Evolutionary conservation across 192 early-diverging fungal genomes (phyloP).

Genomic region (Cladochytrium replicatum): DNA sequence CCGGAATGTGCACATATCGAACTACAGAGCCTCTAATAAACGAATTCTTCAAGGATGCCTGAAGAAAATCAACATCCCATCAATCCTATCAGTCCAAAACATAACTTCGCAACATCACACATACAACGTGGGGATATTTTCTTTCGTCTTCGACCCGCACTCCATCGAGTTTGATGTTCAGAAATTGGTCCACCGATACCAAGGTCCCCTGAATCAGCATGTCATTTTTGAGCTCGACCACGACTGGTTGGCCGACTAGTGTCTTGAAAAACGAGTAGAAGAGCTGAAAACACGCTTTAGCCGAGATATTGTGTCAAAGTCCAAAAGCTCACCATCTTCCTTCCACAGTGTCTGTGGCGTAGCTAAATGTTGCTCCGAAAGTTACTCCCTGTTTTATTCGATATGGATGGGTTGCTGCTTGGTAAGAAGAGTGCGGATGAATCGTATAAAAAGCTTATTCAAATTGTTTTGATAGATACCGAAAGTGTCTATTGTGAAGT

Average conservation of each 20-base stretch:
- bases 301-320: too few relatives aligned
- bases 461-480: too few relatives aligned
- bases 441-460: too few relatives aligned
- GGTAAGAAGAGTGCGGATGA: too few relatives aligned
- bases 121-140: conserved; percentile 93
- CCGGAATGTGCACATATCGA: conserved; percentile 86
- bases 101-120: background rate
- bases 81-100: background rate
- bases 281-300: too few relatives aligned
- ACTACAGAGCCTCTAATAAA: conserved; percentile 99
- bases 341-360: too few relatives aligned
- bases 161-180: conserved; percentile 97
- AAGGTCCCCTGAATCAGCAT: conserved; percentile 82
- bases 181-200: conserved; percentile 97
- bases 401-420: conserved; percentile 37
- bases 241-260: conserved; percentile 86
- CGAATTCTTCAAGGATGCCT: conserved; percentile 96
- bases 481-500: conserved; percentile 84
- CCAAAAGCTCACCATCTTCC: too few relatives aligned
- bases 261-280: conserved; percentile 99
- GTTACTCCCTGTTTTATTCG: conserved; percentile 14
- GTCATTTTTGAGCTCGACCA: conserved; percentile 98
- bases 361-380: too few relatives aligned
- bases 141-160: conserved; percentile 74
- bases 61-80: background rate